Evolutionary conservation across 2,329 filamentous ascomycete species (phyloP).

Genomic region (Monilinia aucupariae): DNA sequence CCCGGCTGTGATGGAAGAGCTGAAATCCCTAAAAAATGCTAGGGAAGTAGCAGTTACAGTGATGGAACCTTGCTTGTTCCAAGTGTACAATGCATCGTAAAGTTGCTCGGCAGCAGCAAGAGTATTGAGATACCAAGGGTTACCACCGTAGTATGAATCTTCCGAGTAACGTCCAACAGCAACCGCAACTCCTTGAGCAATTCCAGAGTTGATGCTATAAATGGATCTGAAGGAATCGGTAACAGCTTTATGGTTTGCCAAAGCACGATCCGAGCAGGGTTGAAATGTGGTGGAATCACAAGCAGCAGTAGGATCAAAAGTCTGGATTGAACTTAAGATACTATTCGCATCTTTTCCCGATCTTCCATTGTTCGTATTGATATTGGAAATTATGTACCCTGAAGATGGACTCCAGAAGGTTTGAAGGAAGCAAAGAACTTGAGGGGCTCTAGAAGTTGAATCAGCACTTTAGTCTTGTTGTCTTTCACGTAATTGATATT

Average conservation of each 20-base stretch:
- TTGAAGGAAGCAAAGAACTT: conserved; percentile 68
- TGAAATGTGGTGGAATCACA: conserved; percentile 72
- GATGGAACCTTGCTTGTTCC: conserved; percentile 58
- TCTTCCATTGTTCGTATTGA: conserved; percentile 55
- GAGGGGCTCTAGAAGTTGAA: conserved; percentile 46
- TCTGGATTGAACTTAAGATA: conserved; percentile 59
- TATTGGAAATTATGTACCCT: conserved; percentile 64
- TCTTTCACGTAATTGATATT: background rate
- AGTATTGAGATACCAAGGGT: conserved; percentile 76
- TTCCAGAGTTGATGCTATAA: conserved; percentile 65
- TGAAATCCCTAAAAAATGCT: conserved; percentile 65
- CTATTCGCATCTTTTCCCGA: conserved; percentile 68
- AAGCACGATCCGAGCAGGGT: conserved; percentile 49
- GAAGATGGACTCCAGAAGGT: conserved; percentile 60
- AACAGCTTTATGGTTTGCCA: conserved; percentile 71
- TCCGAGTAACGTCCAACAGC: conserved; percentile 64
- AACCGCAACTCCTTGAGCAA: conserved; percentile 52
- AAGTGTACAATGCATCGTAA: conserved; percentile 69
- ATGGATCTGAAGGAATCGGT: conserved; percentile 69
- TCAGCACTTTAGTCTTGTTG: background rate
- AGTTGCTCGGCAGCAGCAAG: conserved; percentile 75
- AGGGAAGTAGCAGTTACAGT: conserved; percentile 60
- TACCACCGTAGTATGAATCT: conserved; percentile 70
- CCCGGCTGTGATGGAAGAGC: conserved; percentile 52
- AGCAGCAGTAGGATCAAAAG: conserved; percentile 61